phyloP scores from a whole-genome alignment of 345 rosid genomes.

The Corymbia maculata region DNA sequence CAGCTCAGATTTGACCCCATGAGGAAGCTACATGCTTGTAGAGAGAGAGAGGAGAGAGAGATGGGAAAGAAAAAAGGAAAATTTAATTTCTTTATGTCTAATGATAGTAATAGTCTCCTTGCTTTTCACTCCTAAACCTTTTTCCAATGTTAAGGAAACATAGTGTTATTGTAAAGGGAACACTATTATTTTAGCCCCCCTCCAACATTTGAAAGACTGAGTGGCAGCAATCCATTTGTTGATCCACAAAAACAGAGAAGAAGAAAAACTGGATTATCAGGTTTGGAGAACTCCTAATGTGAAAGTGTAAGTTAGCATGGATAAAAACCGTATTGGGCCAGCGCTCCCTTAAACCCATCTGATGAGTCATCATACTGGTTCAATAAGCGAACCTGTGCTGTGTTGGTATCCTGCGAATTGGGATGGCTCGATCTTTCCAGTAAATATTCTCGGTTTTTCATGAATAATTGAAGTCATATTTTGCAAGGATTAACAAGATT shows the following conservation, averaged over 20 bases:
- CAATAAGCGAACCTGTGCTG: too few relatives aligned
- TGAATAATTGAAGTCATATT: background rate
- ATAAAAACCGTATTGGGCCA: rapidly evolving
- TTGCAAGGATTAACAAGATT: background rate
- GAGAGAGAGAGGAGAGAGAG: background rate
- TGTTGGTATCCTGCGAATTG: background rate
- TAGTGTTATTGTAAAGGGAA: background rate
- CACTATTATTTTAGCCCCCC: background rate
- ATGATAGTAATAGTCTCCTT: background rate
- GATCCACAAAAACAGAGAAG: background rate
- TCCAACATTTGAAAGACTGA: background rate
- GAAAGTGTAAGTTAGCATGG: background rate
- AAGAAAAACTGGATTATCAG: background rate
- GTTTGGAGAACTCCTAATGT: background rate
- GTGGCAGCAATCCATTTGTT: background rate
- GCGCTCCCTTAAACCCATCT: background rate
- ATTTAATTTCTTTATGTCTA: background rate
- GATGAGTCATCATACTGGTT: background rate
- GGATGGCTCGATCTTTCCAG: background rate
- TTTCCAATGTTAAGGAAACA: background rate
- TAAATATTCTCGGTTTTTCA: background rate
- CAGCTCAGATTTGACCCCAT: background rate
- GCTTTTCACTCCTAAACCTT: background rate
- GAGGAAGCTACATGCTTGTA: background rate
- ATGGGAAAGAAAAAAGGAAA: background rate